phyloP scores from a whole-genome alignment of 2,329 filamentous ascomycete genomes.

The Aspergillus pseudoglaucus region DNA sequence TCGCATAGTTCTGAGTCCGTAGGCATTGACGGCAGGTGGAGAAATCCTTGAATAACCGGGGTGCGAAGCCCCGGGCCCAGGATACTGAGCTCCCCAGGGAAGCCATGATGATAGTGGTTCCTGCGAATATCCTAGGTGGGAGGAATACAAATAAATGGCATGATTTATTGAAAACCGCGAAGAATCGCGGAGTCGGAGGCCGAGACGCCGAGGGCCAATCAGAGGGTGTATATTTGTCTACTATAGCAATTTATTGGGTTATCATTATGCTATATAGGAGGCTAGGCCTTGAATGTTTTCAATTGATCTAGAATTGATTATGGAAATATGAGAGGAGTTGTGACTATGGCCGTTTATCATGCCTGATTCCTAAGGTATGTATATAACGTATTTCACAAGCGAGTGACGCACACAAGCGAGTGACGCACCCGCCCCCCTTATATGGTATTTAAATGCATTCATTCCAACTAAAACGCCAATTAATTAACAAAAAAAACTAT shows the following conservation, averaged over 20 bases:
- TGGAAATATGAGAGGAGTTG: too few species aligned
- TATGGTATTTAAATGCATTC: too few species aligned
- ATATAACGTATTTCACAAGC: too few species aligned
- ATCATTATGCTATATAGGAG: not conserved
- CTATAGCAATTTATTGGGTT: too few species aligned
- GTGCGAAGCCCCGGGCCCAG: conserved; percentile 28
- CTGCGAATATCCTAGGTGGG: not conserved
- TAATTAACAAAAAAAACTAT: too few species aligned
- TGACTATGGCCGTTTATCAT: too few species aligned
- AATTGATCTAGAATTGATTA: not conserved
- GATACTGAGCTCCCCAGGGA: conserved; percentile 25
- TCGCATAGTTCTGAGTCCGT: conserved; percentile 22
- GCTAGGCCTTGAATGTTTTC: not conserved
- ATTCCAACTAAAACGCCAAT: too few species aligned
- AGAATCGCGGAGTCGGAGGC: conserved; percentile 5
- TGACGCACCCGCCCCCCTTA: too few species aligned
- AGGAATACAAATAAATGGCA: conserved; percentile 7
- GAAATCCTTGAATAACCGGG: conserved; percentile 32
- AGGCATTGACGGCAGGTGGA: conserved; percentile 40
- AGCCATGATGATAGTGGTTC: conserved; percentile 24
- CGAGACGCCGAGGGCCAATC: conserved; percentile 14
- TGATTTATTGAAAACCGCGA: conserved; percentile 8
- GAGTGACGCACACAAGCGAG: too few species aligned
- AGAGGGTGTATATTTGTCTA: conserved; percentile 12
- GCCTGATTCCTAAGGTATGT: not conserved